Conservation (phyloP, 495 filamentous ascomycete genomes). For the Neurospora discreta region DNA sequence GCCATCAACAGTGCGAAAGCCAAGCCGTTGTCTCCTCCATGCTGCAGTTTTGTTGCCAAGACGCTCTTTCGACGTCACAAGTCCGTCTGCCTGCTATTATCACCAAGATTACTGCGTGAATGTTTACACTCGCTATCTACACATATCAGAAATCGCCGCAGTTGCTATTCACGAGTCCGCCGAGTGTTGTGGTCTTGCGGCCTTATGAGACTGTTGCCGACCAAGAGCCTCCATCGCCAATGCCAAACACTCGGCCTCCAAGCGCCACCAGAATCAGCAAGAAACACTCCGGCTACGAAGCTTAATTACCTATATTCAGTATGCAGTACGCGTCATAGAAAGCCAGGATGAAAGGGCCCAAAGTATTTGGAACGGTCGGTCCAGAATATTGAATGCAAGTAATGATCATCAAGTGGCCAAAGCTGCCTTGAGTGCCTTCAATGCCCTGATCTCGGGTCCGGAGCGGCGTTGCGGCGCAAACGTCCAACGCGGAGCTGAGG, state of each 20-base stretch:
- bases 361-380: not conserved
- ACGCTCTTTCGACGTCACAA: not conserved
- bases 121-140: not conserved
- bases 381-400: not conserved
- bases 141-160: not conserved
- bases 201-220: not conserved
- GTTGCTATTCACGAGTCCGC: not conserved
- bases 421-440: not conserved
- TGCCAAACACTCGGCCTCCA: not conserved
- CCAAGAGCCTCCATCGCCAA: not conserved
- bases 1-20: not conserved
- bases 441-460: not conserved
- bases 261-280: not conserved
- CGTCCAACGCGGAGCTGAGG: not conserved
- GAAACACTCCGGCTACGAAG: not conserved
- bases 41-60: not conserved
- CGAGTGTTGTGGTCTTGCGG: not conserved
- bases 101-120: not conserved
- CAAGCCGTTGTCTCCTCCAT: not conserved
- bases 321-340: not conserved
- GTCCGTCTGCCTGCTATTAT: no score
- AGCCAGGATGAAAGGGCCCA: not conserved
- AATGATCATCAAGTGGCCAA: not conserved
- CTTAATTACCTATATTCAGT: no score
- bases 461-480: not conserved